A percentile compares a stretch with the other conserved stretches of the same genome.
Evolutionary conservation across 2,329 filamentous ascomycete species (phyloP).

Genomic region (Trichophyton mentagrophytes): DNA sequence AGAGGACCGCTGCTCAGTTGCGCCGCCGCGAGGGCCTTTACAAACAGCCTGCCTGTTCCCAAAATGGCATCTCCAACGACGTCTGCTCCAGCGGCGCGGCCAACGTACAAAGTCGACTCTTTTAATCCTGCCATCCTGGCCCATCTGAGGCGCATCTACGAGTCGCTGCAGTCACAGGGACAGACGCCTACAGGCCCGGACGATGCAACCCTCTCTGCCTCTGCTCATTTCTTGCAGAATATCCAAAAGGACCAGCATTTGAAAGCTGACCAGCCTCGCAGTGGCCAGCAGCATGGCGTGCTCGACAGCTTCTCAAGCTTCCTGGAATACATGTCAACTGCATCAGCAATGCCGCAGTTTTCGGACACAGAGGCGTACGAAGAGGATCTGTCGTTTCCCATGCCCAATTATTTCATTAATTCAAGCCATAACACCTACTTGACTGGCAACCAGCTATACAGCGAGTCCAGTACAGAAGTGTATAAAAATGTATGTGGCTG

Average conservation of each 20-base stretch:
- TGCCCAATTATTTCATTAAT: constrained; percentile 86
- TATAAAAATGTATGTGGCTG: constrained; percentile 55
- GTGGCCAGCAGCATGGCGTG: background rate
- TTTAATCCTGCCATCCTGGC: constrained; percentile 24
- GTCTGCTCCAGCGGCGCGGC: background rate
- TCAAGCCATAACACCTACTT: constrained; percentile 94
- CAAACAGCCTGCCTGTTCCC: background rate
- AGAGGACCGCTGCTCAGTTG: no score
- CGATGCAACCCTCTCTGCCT: background rate
- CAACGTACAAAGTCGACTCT: constrained; percentile 7
- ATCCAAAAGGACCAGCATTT: constrained; percentile 12
- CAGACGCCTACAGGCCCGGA: background rate
- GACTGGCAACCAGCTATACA: constrained; percentile 71
- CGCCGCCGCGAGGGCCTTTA: no score
- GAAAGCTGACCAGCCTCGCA: background rate
- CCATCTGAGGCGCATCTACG: constrained; percentile 26
- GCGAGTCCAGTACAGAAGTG: constrained; percentile 60
- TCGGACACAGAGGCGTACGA: constrained; percentile 22
- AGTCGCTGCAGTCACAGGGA: constrained; percentile 15
- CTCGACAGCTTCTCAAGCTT: constrained; percentile 29
- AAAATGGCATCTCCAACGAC: constrained; percentile 1
- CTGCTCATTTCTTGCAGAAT: constrained; percentile 11
- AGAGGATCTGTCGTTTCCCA: constrained; percentile 52
- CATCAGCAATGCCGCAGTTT: constrained; percentile 29
- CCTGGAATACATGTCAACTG: constrained; percentile 37